These are phyloP conservation scores for Penicillium expansum DNA, from an alignment of 2,329 filamentous ascomycete species.

Conservation along the genomic window DNA sequence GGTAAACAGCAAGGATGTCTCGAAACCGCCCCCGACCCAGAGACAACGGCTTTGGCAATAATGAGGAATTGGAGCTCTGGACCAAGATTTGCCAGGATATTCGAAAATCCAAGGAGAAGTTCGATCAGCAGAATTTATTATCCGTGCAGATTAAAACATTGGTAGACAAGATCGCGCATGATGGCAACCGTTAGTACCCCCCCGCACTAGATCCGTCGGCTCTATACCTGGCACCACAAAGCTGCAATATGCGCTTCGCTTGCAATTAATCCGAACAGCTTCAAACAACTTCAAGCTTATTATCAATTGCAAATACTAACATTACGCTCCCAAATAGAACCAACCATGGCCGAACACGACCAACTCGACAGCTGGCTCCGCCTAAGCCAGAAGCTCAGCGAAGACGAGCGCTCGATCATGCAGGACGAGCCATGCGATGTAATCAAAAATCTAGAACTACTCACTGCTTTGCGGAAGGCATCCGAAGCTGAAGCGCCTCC, in stretches of 20 bases:
- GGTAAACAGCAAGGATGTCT: conserved; percentile 32
- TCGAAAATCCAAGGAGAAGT: conserved; percentile 44
- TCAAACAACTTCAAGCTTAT: background rate
- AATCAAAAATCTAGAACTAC: conserved; percentile 50
- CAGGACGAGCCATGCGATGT: conserved; percentile 51
- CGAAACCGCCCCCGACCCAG: conserved; percentile 43
- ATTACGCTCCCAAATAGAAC: conserved; percentile 24
- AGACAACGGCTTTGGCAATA: conserved; percentile 45
- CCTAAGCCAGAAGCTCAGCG: conserved; percentile 47
- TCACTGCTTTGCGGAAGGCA: conserved; percentile 49
- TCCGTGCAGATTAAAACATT: conserved; percentile 42
- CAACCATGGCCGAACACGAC: conserved; percentile 41
- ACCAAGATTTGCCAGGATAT: conserved; percentile 45
- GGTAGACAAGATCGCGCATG: conserved; percentile 45
- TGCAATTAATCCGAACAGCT: background rate
- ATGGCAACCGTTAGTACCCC: conserved; percentile 42
- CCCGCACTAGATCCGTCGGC: conserved; percentile 3
- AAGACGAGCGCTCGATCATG: conserved; percentile 49
- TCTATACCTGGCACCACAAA: conserved; percentile 3
- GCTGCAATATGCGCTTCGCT: background rate
- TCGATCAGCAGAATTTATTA: conserved; percentile 41
- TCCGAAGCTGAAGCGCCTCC: conserved; percentile 46
- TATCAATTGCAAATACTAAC: conserved; percentile 13
- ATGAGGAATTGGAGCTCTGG: conserved; percentile 47
- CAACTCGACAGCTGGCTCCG: conserved; percentile 48